phyloP scores from a whole-genome alignment of 805 yeast genomes.

The Suhomyces kilbournensis region DNA sequence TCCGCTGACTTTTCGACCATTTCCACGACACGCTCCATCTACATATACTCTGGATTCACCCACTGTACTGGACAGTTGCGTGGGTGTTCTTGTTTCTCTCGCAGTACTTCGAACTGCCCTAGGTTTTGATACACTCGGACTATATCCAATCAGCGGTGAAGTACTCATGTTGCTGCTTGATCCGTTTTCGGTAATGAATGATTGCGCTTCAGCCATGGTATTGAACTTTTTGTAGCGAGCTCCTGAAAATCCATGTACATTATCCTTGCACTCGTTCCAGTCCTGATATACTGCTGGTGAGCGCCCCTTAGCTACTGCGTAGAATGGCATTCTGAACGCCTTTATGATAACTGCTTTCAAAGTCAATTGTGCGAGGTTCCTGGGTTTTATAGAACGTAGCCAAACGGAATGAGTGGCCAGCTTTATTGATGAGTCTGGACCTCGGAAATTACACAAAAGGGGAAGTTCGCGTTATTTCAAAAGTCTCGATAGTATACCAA shows the following conservation, averaged over 20 bases:
- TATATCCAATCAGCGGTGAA: not conserved
- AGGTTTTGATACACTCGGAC: not conserved
- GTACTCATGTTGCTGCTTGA: not conserved
- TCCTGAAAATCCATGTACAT: slow-evolving; percentile 54
- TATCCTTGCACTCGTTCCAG: slow-evolving; percentile 58
- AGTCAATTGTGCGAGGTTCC: not conserved
- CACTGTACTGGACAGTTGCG: not conserved
- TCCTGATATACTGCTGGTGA: slow-evolving; percentile 50
- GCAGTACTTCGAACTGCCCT: not conserved
- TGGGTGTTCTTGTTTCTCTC: not conserved
- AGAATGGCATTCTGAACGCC: slow-evolving; percentile 19
- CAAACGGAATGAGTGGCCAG: too few relatives aligned
- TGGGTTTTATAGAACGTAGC: too few relatives aligned
- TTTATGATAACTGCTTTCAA: not conserved
- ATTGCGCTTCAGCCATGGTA: slow-evolving; percentile 45
- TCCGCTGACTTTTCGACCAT: slow-evolving; percentile 44
- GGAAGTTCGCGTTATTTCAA: too few relatives aligned
- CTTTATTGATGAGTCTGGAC: too few relatives aligned
- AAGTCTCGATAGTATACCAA: too few relatives aligned
- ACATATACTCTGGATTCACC: slow-evolving; percentile 45
- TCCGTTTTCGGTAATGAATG: not conserved
- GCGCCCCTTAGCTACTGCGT: slow-evolving; percentile 40
- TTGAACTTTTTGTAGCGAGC: slow-evolving; percentile 58
- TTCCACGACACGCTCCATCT: slow-evolving; percentile 74
- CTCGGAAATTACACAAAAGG: too few relatives aligned